A percentile compares a stretch with the other conserved stretches of the same genome.
These are phyloP conservation scores for Cyclaneusma minus DNA, from an alignment of 2,329 filamentous ascomycete species.

Conservation along the genomic window DNA sequence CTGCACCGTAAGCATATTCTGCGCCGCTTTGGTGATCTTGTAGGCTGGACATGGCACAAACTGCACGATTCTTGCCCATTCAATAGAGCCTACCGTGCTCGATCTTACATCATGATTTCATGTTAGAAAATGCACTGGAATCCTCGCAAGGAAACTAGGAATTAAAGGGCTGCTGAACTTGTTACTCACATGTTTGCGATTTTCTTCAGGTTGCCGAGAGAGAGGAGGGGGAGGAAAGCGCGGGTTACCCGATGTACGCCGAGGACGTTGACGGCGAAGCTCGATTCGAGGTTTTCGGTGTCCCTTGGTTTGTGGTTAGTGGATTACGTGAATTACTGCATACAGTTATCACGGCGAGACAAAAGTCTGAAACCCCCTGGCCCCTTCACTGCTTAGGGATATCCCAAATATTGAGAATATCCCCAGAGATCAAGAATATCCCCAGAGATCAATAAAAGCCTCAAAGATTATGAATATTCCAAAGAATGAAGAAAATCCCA, in stretches of 20 bases:
- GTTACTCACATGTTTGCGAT: constrained; percentile 26
- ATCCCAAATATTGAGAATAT: no score
- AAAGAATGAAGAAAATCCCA: no score
- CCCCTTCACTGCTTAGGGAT: no score
- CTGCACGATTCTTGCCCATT: constrained; percentile 10
- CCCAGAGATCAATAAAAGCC: no score
- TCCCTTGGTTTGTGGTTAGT: no score
- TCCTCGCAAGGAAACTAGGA: constrained; percentile 8
- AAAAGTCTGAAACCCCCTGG: no score
- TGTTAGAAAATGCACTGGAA: constrained; percentile 3
- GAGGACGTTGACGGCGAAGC: constrained; percentile 22
- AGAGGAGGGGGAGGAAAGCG: constrained; percentile 23
- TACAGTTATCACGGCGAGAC: no score
- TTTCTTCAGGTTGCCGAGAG: constrained; percentile 23
- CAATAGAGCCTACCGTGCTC: constrained; percentile 26
- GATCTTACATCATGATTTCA: constrained; percentile 20
- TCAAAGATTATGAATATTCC: constrained; percentile 1
- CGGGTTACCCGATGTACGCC: constrained; percentile 23
- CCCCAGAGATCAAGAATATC: no score
- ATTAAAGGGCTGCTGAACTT: background rate
- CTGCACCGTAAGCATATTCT: constrained; percentile 30
- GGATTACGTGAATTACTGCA: no score
- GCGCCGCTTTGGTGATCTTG: constrained; percentile 29
- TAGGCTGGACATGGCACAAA: constrained; percentile 19
- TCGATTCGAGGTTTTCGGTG: constrained; percentile 14